Conservation (phyloP, 2,329 filamentous ascomycete species). For the Anisogramma anomala region DNA sequence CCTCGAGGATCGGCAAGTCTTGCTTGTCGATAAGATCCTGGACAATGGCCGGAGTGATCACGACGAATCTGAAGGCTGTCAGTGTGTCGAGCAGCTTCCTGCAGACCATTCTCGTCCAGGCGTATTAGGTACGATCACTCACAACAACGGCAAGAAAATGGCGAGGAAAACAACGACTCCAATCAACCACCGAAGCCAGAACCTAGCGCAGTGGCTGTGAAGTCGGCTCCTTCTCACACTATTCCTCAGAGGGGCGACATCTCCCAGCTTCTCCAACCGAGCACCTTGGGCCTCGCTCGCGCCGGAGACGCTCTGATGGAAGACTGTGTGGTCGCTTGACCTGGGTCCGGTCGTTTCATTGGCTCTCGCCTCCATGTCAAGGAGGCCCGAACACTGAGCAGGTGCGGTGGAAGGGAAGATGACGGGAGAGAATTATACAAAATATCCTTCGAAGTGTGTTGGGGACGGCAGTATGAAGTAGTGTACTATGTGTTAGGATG, state of each 20-base stretch:
- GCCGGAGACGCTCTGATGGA: neutral
- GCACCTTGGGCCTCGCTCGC: neutral
- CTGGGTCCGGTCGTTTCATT: neutral
- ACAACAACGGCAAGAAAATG: conserved; percentile 3
- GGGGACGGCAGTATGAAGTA: no score
- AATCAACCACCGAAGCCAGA: conserved; percentile 5
- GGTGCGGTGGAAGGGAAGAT: neutral
- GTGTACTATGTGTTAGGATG: no score
- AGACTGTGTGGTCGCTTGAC: neutral
- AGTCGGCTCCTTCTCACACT: neutral
- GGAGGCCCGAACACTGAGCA: neutral
- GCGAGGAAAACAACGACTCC: neutral
- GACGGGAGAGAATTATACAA: neutral
- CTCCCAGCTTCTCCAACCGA: neutral
- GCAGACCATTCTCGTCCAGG: neutral
- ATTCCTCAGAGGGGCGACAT: neutral
- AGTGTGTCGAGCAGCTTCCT: neutral
- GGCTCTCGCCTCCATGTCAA: neutral
- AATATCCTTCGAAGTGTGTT: no score
- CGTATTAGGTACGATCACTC: neutral
- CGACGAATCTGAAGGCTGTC: neutral
- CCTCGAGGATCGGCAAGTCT: conserved; percentile 1
- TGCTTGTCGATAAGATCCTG: conserved; percentile 4
- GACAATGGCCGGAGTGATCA: conserved; percentile 1
- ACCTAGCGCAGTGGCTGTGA: neutral